These are phyloP conservation scores for Sutorius eximius DNA, from an alignment of 1,284 basidiomycete genomes.

Conservation along the genomic window DNA sequence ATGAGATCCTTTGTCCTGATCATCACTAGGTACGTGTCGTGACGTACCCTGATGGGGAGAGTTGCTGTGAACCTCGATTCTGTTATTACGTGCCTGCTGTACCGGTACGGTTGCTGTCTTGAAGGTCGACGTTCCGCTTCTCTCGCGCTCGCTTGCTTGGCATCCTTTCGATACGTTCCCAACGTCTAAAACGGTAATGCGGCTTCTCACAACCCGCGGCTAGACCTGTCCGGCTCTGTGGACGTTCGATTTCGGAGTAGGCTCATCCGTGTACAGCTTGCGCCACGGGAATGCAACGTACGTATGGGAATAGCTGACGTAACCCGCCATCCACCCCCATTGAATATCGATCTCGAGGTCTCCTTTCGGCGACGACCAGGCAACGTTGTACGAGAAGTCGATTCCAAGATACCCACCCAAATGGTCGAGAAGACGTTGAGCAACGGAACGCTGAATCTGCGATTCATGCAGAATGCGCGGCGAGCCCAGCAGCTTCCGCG, in stretches of 20 bases:
- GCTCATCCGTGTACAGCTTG: background rate
- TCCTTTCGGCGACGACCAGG: background rate
- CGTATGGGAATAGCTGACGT: slow-evolving; percentile 26
- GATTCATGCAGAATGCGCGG: slow-evolving; percentile 77
- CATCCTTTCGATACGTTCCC: slow-evolving; percentile 1
- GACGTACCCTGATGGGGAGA: slow-evolving; percentile 8
- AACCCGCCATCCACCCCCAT: slow-evolving; percentile 9
- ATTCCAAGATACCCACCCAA: slow-evolving; percentile 2
- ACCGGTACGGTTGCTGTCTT: background rate
- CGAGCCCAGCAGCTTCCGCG: slow-evolving; percentile 53
- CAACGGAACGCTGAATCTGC: slow-evolving; percentile 63
- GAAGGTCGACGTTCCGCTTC: background rate
- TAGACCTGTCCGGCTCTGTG: background rate
- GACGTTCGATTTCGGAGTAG: background rate
- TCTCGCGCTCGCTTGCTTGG: background rate
- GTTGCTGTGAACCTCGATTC: slow-evolving; percentile 1
- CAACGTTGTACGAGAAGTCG: background rate
- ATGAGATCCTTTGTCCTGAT: slow-evolving; percentile 7
- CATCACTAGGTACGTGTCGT: slow-evolving; percentile 7
- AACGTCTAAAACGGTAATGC: background rate
- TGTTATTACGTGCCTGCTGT: slow-evolving; percentile 13
- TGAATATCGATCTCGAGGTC: background rate
- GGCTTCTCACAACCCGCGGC: slow-evolving; percentile 5
- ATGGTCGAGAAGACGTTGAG: slow-evolving; percentile 64
- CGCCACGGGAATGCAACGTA: slow-evolving; percentile 14